These are phyloP conservation scores for Kuraishia molischiana DNA, from an alignment of 805 yeast species.

Conservation along the genomic window DNA sequence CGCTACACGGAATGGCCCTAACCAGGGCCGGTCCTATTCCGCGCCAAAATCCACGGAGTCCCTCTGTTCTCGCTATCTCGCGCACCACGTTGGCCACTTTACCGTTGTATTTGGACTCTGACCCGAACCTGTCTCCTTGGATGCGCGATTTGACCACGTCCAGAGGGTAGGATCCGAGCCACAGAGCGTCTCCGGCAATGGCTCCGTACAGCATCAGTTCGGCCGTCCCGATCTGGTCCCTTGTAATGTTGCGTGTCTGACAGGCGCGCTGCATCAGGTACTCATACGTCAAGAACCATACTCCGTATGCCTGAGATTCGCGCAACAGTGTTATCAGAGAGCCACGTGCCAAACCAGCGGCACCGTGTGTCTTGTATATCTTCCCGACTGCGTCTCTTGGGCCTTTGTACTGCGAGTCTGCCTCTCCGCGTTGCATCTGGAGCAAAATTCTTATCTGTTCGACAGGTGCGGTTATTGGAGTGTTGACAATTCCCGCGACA, in stretches of 20 bases:
- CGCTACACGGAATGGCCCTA: slow-evolving; percentile 57
- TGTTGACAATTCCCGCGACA: slow-evolving; percentile 54
- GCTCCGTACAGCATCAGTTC: slow-evolving; percentile 34
- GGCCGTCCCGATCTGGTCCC: slow-evolving; percentile 43
- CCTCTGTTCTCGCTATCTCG: slow-evolving; percentile 30
- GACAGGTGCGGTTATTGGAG: slow-evolving; percentile 54
- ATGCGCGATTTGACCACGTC: slow-evolving; percentile 42
- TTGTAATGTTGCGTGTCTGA: slow-evolving; percentile 20
- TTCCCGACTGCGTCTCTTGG: slow-evolving; percentile 32
- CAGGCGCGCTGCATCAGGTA: slow-evolving; percentile 33
- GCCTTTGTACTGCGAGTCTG: slow-evolving; percentile 22
- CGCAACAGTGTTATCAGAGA: slow-evolving; percentile 40
- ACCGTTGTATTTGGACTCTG: slow-evolving; percentile 31
- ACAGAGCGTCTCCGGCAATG: slow-evolving; percentile 44
- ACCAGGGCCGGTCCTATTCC: slow-evolving; percentile 50
- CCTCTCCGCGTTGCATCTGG: slow-evolving; percentile 38
- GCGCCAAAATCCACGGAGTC: slow-evolving; percentile 48
- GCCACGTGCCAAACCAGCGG: slow-evolving; percentile 46
- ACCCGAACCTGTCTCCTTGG: slow-evolving; percentile 48
- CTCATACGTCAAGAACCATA: slow-evolving; percentile 65
- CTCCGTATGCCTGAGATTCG: slow-evolving; percentile 67
- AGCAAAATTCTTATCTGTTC: slow-evolving; percentile 57
- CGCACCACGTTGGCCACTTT: slow-evolving; percentile 23
- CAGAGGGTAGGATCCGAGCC: slow-evolving; percentile 47
- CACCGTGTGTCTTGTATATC: slow-evolving; percentile 33